phyloP scores from a whole-genome alignment of 1,284 basidiomycete genomes.

The Cronartium quercuum region DNA sequence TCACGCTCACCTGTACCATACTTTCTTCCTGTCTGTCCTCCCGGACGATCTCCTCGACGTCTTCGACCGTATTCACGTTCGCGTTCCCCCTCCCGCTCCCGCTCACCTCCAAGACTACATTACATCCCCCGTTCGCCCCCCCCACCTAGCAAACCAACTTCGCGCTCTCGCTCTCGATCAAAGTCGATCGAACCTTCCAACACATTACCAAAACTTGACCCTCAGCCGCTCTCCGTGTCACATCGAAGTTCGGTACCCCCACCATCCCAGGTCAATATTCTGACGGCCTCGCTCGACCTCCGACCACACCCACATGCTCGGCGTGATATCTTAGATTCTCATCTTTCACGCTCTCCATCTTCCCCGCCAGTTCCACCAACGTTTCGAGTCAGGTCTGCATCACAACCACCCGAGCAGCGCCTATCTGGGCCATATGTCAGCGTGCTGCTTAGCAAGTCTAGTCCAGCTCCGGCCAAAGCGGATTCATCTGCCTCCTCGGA shows the following conservation, averaged over 20 bases:
- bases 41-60: constrained; percentile 28
- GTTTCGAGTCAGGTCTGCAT: not conserved
- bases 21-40: constrained; percentile 15
- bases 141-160: not conserved
- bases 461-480: not conserved
- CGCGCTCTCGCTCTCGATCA: not conserved
- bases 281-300: not conserved
- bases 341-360: not conserved
- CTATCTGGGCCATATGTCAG: not conserved
- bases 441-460: not conserved
- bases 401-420: not conserved
- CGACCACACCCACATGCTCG: not conserved
- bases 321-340: not conserved
- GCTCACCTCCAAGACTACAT: constrained; percentile 27
- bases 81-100: constrained; percentile 24
- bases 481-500: not conserved
- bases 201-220: not conserved
- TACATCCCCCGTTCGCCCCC: constrained; percentile 20
- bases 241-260: not conserved
- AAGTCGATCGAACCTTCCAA: not conserved
- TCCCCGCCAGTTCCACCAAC: not conserved
- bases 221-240: constrained; percentile 2
- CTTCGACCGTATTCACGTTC: constrained; percentile 33
- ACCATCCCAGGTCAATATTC: not conserved
- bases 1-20: constrained; percentile 12